Evolutionary conservation across 2,329 filamentous ascomycete species (phyloP), one percentile per base, ranked within the genome.

Genomic region (Paraphoma chrysanthemicola): DNA sequence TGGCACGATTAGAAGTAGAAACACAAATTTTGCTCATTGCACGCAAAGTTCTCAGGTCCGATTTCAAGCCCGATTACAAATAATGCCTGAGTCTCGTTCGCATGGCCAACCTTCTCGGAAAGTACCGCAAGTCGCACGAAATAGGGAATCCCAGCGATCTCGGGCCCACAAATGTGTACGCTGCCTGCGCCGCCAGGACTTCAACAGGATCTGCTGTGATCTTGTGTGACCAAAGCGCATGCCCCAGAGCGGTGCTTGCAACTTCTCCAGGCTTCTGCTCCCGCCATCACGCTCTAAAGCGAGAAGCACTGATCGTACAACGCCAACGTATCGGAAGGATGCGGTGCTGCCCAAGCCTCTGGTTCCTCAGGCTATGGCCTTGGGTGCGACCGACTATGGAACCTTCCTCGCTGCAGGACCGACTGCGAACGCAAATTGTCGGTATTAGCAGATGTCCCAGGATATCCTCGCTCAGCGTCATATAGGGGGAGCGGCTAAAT

Each of bases 301-400:
- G 57, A 54, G 52, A 66, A 60, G 66, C 66, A 64, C 56, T 62
- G 66, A 56, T 63, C 58, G 48, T 53, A 53, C 41, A 50, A 43
- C 49, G 53, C 54, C 52, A 51, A 51, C 44, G 51, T 49, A 31
- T 44, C 59, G 58, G 61, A 31, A 51, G 14, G 44, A 46, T 44
- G 48, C 43, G 43, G 30, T 33, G 30, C 46, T 48, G 31, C 41
- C 23, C 46, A 50, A 18, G 18, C 23, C 4, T 41, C 17, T 39
- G 44, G 47, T 50, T 38, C 28, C 18, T 47, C 44, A 47, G 29
- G 29, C 44, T 33, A 16, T 47, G 29, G 11, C 44, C 33, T 31
- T 47, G 42, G 28, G 18, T 23, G 16, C 17, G 28, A 28, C 12
- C 16, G 28, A 28, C 18, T 17, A 11, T 18, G 29, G 36, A 36